Conservation (phyloP, 805 yeast genomes). For the Candida germanica region DNA sequence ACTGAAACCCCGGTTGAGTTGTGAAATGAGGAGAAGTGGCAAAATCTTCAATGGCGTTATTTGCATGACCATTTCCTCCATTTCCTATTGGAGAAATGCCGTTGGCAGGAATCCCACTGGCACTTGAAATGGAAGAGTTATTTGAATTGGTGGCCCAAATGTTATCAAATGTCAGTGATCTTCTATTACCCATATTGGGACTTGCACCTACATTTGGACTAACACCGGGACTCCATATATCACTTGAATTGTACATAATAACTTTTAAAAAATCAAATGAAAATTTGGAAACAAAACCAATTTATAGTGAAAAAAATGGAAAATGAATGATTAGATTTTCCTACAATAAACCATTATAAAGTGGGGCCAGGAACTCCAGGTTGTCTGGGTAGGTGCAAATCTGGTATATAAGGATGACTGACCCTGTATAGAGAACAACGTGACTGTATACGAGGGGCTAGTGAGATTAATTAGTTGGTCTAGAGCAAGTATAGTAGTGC, state of each 20-base stretch:
- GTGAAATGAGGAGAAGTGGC: slow-evolving; percentile 4
- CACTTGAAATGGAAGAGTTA: slow-evolving; percentile 4
- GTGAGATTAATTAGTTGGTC: no score
- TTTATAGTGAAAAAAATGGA: no score
- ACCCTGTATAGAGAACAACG: no score
- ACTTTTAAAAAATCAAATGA: no score
- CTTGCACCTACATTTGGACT: not conserved
- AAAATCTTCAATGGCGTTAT: not conserved
- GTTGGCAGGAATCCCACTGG: not conserved
- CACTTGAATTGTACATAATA: no score
- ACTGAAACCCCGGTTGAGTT: slow-evolving; percentile 1
- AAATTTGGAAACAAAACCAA: no score
- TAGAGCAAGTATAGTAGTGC: no score
- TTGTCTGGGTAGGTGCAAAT: no score
- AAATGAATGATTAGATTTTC: not conserved
- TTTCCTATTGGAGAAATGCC: not conserved
- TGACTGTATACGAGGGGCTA: no score
- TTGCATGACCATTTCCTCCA: not conserved
- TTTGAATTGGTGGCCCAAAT: slow-evolving; percentile 16
- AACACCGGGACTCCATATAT: no score
- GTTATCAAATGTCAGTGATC: slow-evolving; percentile 16
- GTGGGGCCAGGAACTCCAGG: not conserved
- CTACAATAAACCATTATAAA: not conserved
- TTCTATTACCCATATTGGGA: slow-evolving; percentile 3
- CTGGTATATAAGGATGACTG: no score